Evolutionary conservation across 192 early-diverging fungal genomes (phyloP), one percentile per base, ranked within the genome.

Genomic region (Coemansia sp.): DNA sequence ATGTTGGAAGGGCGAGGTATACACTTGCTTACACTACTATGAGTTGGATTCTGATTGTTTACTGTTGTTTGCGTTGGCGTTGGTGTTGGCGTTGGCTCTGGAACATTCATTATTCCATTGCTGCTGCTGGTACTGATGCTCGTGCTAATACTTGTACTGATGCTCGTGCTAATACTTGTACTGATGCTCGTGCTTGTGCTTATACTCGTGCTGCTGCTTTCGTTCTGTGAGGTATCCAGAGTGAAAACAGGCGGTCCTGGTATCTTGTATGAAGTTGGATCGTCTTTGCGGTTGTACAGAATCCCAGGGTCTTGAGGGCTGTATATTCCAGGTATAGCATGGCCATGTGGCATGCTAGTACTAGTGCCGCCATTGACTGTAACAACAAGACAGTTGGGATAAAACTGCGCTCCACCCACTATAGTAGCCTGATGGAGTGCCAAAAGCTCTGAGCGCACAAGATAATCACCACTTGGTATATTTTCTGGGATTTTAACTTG

Each of bases 301-400:
- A 64, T 64, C 5, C 63, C 63, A 30, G 63, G 63, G 38, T 64
- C 63, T 33, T 49, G 46, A 12, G 63, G 34, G 10, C 15, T 20
- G 63, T 64, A 64, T 38, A 64, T 64, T 38, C 63, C 63, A 24
- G 63, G 63, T n/a, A 66, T 66, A 2, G 49, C 53, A 30, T 66
- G 58, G 12, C 49, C 38, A 20, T 45, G 34, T 7, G 64, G 64
- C 23, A 33, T 24, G n/a, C 23, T 26, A 15, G 24, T 14, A 12
- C 14, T 39, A 18, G 16, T 9, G 23, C 53, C 64, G 39, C 21
- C 21, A 11, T 21, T 57, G 9, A 66, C 53, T 12, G 41, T 57
- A 4, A 66, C 39, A 26, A 44, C 38, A 16, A 57, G 46, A 45
- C 64, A 66, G 20, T 66, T 66, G 10, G 53, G 52, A 45, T 64